A percentile compares a stretch with the other conserved stretches of the same genome.
Conservation (phyloP, 306 rosid species). For the Mimosa pudica region DNA sequence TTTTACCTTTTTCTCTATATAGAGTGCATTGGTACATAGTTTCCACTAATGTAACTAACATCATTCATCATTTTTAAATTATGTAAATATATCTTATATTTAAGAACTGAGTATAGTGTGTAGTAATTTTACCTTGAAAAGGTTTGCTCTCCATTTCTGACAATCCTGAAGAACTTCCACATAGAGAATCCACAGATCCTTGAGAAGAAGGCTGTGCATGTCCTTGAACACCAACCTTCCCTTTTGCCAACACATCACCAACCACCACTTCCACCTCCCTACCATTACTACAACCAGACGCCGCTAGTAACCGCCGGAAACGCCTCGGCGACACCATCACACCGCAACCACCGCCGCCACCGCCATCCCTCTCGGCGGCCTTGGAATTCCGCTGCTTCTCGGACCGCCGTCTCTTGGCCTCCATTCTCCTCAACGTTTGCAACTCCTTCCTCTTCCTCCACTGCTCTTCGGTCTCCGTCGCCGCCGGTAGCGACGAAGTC, state of each 20-base stretch:
- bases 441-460: constrained; percentile 97
- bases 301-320: neutral
- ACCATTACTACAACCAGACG: constrained; percentile 25
- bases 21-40: no score
- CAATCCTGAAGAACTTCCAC: constrained; percentile 80
- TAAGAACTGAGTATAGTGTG: neutral
- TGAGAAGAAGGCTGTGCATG: constrained; percentile 57
- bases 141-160: constrained; percentile 83
- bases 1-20: no score
- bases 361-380: constrained; percentile 48
- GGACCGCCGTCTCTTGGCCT: constrained; percentile 80
- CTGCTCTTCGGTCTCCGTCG: constrained; percentile 89
- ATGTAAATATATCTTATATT: no score
- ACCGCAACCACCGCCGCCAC: constrained; percentile 32
- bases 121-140: constrained; percentile 54
- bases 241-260: constrained; percentile 46
- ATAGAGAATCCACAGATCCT: constrained; percentile 74
- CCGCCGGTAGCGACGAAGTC: constrained; percentile 81
- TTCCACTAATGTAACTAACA: no score
- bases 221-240: constrained; percentile 51
- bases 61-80: no score
- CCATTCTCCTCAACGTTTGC: constrained; percentile 86
- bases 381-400: constrained; percentile 74
- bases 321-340: constrained; percentile 53
- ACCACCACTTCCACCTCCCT: constrained; percentile 59